A percentile compares a stretch with the other conserved stretches of the same genome.
Evolutionary conservation across 2,329 filamentous ascomycete genomes (phyloP).

Genomic region (Drechslerella coelobrocha): DNA sequence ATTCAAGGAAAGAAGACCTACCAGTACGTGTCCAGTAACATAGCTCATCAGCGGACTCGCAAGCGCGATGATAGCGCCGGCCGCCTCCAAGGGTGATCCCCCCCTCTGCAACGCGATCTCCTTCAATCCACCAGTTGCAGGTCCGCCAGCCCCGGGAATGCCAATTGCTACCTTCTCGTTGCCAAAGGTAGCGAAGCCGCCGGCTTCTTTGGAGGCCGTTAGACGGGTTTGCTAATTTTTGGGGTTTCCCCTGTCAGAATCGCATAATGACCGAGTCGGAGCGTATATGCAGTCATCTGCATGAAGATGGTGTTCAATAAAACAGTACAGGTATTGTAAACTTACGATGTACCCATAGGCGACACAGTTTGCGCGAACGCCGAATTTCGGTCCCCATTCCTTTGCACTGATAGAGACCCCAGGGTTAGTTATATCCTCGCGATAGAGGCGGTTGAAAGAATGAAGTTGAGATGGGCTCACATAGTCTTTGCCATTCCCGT

Average conservation of each 20-base stretch:
- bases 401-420: slow-evolving; percentile 7
- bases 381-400: slow-evolving; percentile 66
- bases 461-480: slow-evolving; percentile 59
- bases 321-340: too few relatives aligned
- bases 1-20: slow-evolving; percentile 5
- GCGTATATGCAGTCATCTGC: too few relatives aligned
- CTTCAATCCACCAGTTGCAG: slow-evolving; percentile 60
- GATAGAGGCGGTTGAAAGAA: neutral
- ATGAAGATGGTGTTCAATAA: too few relatives aligned
- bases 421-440: neutral
- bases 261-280: too few relatives aligned
- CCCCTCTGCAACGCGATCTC: slow-evolving; percentile 77
- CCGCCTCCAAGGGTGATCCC: slow-evolving; percentile 80
- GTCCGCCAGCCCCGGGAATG: slow-evolving; percentile 67
- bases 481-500: slow-evolving; percentile 85
- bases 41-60: slow-evolving; percentile 84
- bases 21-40: slow-evolving; percentile 84
- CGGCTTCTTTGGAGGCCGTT: slow-evolving; percentile 83
- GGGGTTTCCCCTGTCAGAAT: neutral
- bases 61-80: slow-evolving; percentile 76
- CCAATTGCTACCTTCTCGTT: slow-evolving; percentile 77
- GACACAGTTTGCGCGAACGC: slow-evolving; percentile 68
- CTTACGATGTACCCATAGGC: slow-evolving; percentile 72
- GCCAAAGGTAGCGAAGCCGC: slow-evolving; percentile 78
- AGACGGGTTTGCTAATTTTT: slow-evolving; percentile 66